Evolutionary conservation across 1,139 yeast genomes (phyloP).

Genomic region (Geotrichum aggregatum): DNA sequence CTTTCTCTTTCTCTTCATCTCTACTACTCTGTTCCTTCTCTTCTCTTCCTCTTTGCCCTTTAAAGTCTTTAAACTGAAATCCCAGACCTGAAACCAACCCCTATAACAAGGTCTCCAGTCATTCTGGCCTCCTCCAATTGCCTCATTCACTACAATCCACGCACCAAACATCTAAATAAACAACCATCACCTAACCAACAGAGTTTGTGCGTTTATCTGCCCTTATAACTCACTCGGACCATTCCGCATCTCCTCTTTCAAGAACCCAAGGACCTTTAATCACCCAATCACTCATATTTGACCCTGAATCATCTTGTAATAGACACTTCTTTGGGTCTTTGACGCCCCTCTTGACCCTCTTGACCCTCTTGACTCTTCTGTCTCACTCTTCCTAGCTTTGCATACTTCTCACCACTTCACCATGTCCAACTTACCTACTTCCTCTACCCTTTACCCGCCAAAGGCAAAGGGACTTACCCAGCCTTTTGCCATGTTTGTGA

Average conservation of each 20-base stretch:
- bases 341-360: background rate
- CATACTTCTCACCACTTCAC: background rate
- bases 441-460: constrained; percentile 7
- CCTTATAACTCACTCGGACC: background rate
- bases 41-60: background rate
- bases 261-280: background rate
- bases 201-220: background rate
- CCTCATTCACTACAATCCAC: too few species aligned
- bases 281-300: background rate
- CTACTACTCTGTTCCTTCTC: background rate
- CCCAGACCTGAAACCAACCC: background rate
- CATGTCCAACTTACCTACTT: background rate
- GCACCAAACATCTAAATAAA: too few species aligned
- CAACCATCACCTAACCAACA: background rate
- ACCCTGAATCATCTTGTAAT: background rate
- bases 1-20: background rate
- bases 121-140: too few species aligned
- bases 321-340: background rate
- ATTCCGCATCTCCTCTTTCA: background rate
- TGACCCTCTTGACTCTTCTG: background rate
- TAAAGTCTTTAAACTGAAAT: background rate
- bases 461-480: background rate
- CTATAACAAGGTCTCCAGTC: background rate
- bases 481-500: constrained; percentile 32
- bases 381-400: background rate